Percentiles rank a stretch among this genome's conserved stretches.
Evolutionary conservation across 192 early-diverging fungal species (phyloP).

Genomic region (Backusella psychrophila): DNA sequence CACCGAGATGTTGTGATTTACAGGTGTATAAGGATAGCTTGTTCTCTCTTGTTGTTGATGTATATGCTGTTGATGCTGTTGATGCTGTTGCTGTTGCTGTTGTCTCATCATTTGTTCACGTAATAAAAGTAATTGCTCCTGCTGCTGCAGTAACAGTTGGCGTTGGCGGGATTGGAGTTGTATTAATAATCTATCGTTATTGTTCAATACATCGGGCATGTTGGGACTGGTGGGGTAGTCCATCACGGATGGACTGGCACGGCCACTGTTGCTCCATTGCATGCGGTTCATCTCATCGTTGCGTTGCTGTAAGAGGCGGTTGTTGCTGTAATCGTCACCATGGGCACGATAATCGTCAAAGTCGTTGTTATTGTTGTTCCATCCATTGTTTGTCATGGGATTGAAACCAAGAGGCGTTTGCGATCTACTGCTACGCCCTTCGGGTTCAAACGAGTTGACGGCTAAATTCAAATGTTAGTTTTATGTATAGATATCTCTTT

Average conservation of each 20-base stretch:
- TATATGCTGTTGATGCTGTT: constrained; percentile 27
- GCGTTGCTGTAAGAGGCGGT: neutral
- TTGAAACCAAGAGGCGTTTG: neutral
- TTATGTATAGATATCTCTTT: too few species aligned
- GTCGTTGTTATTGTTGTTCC: neutral
- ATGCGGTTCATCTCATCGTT: neutral
- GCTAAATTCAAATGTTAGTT: neutral
- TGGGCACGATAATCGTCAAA: neutral
- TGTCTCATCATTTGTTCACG: constrained; percentile 25
- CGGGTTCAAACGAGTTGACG: neutral
- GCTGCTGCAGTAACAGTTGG: constrained; percentile 9
- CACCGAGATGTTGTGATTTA: constrained; percentile 13
- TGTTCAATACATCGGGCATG: neutral
- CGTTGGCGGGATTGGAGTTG: constrained; percentile 17
- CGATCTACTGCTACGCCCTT: neutral
- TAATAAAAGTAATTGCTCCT: constrained; percentile 16
- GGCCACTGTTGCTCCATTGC: neutral
- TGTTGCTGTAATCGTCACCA: neutral
- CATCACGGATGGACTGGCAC: neutral
- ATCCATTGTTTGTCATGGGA: neutral
- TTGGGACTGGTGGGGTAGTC: constrained; percentile 4
- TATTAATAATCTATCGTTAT: constrained; percentile 10
- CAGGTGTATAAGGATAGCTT: constrained; percentile 24
- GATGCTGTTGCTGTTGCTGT: neutral
- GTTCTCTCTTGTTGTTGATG: constrained; percentile 28